phyloP scores from a whole-genome alignment of 495 filamentous ascomycete species.

The Hypoxylon cercidicola region DNA sequence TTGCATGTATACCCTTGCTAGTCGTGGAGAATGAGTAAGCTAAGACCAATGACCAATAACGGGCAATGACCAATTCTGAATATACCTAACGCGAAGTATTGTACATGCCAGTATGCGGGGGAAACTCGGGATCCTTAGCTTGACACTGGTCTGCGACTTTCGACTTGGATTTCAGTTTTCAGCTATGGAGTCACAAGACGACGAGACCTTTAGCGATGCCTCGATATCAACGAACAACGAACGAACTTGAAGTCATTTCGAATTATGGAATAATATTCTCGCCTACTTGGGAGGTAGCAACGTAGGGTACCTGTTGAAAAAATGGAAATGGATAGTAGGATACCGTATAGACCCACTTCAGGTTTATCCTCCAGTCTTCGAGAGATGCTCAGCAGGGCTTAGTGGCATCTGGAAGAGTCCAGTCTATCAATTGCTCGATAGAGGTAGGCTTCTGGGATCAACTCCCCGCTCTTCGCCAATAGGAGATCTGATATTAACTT shows the following conservation, averaged over 20 bases:
- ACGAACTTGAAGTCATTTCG: constrained; percentile 9
- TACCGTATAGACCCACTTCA: constrained; percentile 19
- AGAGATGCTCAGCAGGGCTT: constrained; percentile 41
- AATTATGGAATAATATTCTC: constrained; percentile 3
- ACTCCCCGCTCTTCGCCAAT: constrained; percentile 29
- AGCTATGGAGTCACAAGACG: background rate
- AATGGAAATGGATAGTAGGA: constrained; percentile 5
- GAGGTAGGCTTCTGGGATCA: constrained; percentile 30
- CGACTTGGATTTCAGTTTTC: background rate
- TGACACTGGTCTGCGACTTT: background rate
- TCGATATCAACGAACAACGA: background rate
- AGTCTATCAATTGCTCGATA: constrained; percentile 32
- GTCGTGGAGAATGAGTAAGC: constrained; percentile 31
- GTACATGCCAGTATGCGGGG: constrained; percentile 22
- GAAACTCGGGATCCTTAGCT: constrained; percentile 34
- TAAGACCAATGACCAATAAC: too few species aligned
- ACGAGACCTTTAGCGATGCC: background rate
- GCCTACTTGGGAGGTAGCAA: background rate
- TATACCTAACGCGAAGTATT: constrained; percentile 1
- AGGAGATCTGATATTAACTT: constrained; percentile 20
- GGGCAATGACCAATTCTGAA: constrained; percentile 13
- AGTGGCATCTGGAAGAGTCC: constrained; percentile 36
- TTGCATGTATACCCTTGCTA: constrained; percentile 25
- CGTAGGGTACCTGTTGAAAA: constrained; percentile 2
- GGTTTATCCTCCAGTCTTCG: constrained; percentile 12